Percentiles rank a stretch among this genome's conserved stretches.
These are phyloP conservation scores for Breynia disticha DNA, from an alignment of 441 rosid species.

Conservation along the genomic window DNA sequence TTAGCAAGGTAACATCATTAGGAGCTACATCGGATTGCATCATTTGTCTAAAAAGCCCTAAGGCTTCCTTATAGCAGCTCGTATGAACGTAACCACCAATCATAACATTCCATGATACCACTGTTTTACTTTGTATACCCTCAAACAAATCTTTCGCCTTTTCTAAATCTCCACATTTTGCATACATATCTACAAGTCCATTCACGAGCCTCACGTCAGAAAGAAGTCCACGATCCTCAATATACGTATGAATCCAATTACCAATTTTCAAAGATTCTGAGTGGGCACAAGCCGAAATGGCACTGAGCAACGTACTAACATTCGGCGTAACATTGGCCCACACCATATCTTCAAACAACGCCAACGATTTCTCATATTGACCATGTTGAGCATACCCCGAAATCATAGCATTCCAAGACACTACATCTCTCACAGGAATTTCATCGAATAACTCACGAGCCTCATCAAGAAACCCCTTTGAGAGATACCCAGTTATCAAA, in stretches of 20 bases:
- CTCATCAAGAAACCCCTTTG: constrained; percentile 25
- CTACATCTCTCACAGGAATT: constrained; percentile 49
- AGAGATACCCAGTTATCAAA: constrained; percentile 39
- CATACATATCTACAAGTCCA: constrained; percentile 58
- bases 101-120: not conserved
- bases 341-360: constrained; percentile 30
- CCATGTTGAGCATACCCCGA: constrained; percentile 36
- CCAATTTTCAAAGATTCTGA: constrained; percentile 29
- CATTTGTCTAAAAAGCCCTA: constrained; percentile 18
- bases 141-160: constrained; percentile 1
- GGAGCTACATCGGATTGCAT: constrained; percentile 39
- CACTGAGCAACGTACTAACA: constrained; percentile 38
- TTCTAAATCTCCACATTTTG: constrained; percentile 47
- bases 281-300: constrained; percentile 44
- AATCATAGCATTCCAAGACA: constrained; percentile 72
- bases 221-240: constrained; percentile 26
- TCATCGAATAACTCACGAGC: constrained; percentile 46
- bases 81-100: not conserved
- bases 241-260: constrained; percentile 25
- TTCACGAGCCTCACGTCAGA: constrained; percentile 35
- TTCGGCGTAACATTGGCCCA: constrained; percentile 25
- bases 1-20: constrained; percentile 56
- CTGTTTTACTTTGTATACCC: not conserved
- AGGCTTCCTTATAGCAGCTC: not conserved
- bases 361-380: constrained; percentile 30